These are phyloP conservation scores for Cardamine resedifolia DNA, from an alignment of 345 rosid genomes.

Conservation along the genomic window DNA sequence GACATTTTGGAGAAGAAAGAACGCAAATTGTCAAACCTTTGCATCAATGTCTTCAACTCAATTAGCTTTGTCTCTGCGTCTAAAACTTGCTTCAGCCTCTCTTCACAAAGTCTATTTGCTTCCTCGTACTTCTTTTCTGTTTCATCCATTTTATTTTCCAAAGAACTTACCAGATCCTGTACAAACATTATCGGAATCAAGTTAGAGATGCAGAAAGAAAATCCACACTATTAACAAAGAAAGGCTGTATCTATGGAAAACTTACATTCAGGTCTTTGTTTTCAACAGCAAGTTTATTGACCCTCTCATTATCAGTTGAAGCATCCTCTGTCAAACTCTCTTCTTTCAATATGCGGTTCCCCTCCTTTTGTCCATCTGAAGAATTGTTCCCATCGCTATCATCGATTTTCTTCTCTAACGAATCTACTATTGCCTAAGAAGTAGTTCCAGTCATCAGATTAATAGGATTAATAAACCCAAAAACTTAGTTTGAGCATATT, in stretches of 20 bases:
- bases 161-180: slow-evolving; percentile 62
- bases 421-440: slow-evolving; percentile 59
- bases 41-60: slow-evolving; percentile 80
- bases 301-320: slow-evolving; percentile 49
- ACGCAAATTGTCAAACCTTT: slow-evolving; percentile 48
- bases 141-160: slow-evolving; percentile 79
- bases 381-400: slow-evolving; percentile 63
- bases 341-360: slow-evolving; percentile 1
- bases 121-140: slow-evolving; percentile 83
- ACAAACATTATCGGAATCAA: slow-evolving; percentile 11
- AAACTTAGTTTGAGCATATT: background rate
- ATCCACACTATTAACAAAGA: background rate
- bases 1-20: slow-evolving; percentile 21
- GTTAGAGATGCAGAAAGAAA: slow-evolving; percentile 9
- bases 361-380: slow-evolving; percentile 13
- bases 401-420: slow-evolving; percentile 67
- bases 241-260: background rate
- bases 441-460: slow-evolving; percentile 22
- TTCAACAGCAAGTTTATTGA: slow-evolving; percentile 64
- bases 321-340: slow-evolving; percentile 27
- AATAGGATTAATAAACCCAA: background rate
- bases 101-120: slow-evolving; percentile 71
- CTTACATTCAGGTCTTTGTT: slow-evolving; percentile 73
- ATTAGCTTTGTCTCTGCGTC: slow-evolving; percentile 86
- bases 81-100: slow-evolving; percentile 69